Percentiles rank a stretch among this genome's conserved stretches.
These are phyloP conservation scores for Cochlearia excelsa DNA, from an alignment of 345 rosid genomes.

Conservation along the genomic window DNA sequence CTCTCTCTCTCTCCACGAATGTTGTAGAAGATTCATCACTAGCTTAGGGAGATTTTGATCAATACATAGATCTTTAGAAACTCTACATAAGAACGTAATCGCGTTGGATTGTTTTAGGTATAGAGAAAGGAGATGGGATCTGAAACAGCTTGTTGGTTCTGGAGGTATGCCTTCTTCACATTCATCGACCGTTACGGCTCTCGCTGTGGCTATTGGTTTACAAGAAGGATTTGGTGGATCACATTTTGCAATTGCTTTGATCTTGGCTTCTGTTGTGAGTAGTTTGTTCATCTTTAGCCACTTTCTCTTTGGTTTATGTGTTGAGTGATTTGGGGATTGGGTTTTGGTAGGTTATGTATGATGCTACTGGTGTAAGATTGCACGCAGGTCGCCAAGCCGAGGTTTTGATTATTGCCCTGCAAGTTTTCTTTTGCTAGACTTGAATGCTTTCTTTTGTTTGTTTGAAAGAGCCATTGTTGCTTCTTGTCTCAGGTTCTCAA, in stretches of 20 bases:
- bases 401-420: conserved; percentile 38
- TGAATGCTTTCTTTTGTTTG: not conserved
- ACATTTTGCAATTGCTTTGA: conserved; percentile 55
- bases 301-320: not conserved
- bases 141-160: conserved; percentile 73
- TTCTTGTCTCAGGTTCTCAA: conserved; percentile 58
- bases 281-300: conserved; percentile 1
- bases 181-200: conserved; percentile 77
- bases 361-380: conserved; percentile 82
- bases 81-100: too few relatives aligned
- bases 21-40: not conserved
- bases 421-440: not conserved
- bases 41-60: too few relatives aligned
- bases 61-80: too few relatives aligned
- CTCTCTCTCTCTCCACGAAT: too few relatives aligned
- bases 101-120: conserved; percentile 45
- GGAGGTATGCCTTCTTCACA: conserved; percentile 99
- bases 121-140: conserved; percentile 67
- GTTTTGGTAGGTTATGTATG: conserved; percentile 72
- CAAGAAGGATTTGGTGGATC: conserved; percentile 75
- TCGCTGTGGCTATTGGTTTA: conserved; percentile 64
- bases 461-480: not conserved
- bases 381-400: conserved; percentile 97
- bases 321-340: not conserved
- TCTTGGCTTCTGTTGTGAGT: conserved; percentile 39